These are phyloP conservation scores for Ceratobasidium sp. DNA, from an alignment of 1,284 basidiomycete genomes.

Conservation along the genomic window DNA sequence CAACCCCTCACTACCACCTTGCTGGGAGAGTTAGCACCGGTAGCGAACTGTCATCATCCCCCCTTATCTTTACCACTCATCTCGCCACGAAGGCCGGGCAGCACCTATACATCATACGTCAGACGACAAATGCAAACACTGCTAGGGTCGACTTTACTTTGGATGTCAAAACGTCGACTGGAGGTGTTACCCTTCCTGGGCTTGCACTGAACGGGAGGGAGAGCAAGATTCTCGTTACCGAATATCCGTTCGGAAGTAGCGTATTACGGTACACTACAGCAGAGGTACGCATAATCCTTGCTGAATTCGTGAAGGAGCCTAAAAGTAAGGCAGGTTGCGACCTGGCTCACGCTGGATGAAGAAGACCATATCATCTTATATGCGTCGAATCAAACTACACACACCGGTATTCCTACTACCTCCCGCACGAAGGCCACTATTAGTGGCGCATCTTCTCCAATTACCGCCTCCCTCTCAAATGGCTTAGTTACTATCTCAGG, in stretches of 20 bases:
- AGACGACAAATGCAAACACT: conserved; percentile 28
- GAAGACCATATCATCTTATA: conserved; percentile 61
- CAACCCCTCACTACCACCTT: conserved; percentile 48
- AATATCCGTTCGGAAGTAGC: conserved; percentile 42
- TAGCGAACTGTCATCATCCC: background rate
- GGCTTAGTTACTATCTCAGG: conserved; percentile 57
- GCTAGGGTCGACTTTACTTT: conserved; percentile 10
- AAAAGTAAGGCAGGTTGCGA: conserved; percentile 55
- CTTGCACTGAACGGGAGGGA: conserved; percentile 11
- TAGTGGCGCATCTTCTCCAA: conserved; percentile 43
- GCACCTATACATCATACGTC: conserved; percentile 14
- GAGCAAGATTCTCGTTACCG: conserved; percentile 36
- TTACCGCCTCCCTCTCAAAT: conserved; percentile 48
- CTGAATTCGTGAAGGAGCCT: background rate
- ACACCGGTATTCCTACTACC: conserved; percentile 56
- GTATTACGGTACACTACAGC: conserved; percentile 30
- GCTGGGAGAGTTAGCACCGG: conserved; percentile 32
- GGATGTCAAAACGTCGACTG: conserved; percentile 4
- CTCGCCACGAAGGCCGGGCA: conserved; percentile 56
- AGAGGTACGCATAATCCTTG: conserved; percentile 22
- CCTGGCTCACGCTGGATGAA: conserved; percentile 59
- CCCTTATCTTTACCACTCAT: conserved; percentile 59
- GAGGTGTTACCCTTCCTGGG: background rate
- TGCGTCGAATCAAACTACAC: conserved; percentile 59
- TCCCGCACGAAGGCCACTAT: conserved; percentile 27